phyloP scores from a whole-genome alignment of 768 basidiomycete genomes.

The Melanogaster broomeanus region DNA sequence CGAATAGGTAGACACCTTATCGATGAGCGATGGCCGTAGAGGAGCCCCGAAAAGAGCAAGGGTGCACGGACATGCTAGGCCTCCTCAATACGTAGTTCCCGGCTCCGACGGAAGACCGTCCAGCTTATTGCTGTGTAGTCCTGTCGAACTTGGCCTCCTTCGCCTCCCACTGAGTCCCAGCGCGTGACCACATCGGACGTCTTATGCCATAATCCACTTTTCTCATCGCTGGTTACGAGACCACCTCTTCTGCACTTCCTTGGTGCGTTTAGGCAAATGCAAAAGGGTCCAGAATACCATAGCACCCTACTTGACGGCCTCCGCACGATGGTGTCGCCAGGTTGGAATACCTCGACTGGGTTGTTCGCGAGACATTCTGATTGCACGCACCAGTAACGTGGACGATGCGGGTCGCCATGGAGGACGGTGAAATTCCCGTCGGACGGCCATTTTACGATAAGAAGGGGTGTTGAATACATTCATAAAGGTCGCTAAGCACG shows the following conservation, averaged over 20 bases:
- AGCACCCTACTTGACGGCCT: conserved; percentile 47
- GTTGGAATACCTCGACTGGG: conserved; percentile 61
- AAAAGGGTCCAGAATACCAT: conserved; percentile 47
- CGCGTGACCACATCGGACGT: conserved; percentile 60
- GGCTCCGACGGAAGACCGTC: not conserved
- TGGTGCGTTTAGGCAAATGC: conserved; percentile 66
- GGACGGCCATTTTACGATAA: conserved; percentile 33
- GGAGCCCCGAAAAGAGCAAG: conserved; percentile 15
- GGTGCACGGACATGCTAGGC: conserved; percentile 56
- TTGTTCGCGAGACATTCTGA: conserved; percentile 58
- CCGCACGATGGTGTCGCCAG: conserved; percentile 34
- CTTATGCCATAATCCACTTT: conserved; percentile 63
- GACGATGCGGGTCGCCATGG: conserved; percentile 55
- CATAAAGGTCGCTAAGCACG: conserved; percentile 47
- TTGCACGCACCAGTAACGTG: conserved; percentile 58
- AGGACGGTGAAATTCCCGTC: conserved; percentile 56
- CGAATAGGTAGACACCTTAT: conserved; percentile 57
- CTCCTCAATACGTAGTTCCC: conserved; percentile 44
- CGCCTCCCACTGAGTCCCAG: conserved; percentile 45
- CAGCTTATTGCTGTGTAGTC: conserved; percentile 39
- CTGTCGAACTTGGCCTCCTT: conserved; percentile 54
- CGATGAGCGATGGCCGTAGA: conserved; percentile 45
- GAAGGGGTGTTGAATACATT: conserved; percentile 29
- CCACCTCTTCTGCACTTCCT: conserved; percentile 54
- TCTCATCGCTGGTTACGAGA: conserved; percentile 67